Evolutionary conservation across 1,284 basidiomycete species (phyloP), one percentile per base, ranked within the genome.

Genomic region (Heimioporus retisporus): DNA sequence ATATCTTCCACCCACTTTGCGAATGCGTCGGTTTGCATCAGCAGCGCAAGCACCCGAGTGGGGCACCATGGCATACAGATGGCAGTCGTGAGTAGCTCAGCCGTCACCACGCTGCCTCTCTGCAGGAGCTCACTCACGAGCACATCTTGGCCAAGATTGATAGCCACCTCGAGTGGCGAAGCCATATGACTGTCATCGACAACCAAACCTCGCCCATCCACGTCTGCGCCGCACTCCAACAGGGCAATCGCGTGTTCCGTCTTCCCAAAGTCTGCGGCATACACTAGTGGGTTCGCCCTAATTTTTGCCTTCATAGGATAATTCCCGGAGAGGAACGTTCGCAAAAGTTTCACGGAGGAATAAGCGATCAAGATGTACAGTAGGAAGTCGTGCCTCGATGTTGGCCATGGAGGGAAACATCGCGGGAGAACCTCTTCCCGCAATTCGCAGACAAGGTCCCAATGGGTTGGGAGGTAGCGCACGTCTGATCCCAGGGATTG

Each of bases 341-440:
- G 44, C 3, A 65, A 35, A 10, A 61, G 46, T 19, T 21, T 35
- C 18, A 40, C 15, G 4, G 62, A 44, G 25, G 25, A 43, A 10
- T 63, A 59, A 43, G 62, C 63, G 15, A 59, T 44, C 51, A 64
- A 15, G 28, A 59, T 55, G 44, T 61, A 65, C 5, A 40, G 50
- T 10, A 55, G 54, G n/a, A 65, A 55, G 16, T 60, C 63, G 10
- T 65, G 63, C 50, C 54, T 60, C 4, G 58, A 60, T 3, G 63
- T 55, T 31, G 63, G 63, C 63, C 63, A 65, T 18, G 54, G 59
- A 56, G 53, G 59, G 40, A 58, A 57, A 53, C 55, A 59, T 55
- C 64, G 53, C 42, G 18, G 48, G 11, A 58, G 42, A 11, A 28
- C 21, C 14, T 65, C 59, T 28, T 61, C 64, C 6, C 55, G 59